A percentile compares a stretch with the other conserved stretches of the same genome.
These are phyloP conservation scores for Comarum palustre DNA, from an alignment of 306 rosid genomes.

Conservation along the genomic window DNA sequence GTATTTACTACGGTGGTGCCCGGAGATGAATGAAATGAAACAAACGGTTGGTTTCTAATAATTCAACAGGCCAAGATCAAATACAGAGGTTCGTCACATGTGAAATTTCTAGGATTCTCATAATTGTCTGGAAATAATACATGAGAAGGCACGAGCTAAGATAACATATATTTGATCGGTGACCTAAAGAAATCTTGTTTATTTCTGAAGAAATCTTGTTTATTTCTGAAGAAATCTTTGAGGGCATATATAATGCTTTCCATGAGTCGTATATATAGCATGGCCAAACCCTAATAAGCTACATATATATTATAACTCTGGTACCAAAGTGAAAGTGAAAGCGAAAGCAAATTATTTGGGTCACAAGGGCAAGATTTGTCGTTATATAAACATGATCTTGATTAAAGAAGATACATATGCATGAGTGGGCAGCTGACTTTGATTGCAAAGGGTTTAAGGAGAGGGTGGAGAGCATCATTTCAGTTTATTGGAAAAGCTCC, in stretches of 20 bases:
- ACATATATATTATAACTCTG: neutral
- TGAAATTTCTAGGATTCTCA: conserved; percentile 21
- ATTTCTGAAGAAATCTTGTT: too few relatives aligned
- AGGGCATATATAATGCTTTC: conserved; percentile 25
- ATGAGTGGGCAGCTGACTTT: conserved; percentile 26
- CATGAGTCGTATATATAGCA: conserved; percentile 9
- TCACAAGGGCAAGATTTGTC: conserved; percentile 16
- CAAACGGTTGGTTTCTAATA: neutral
- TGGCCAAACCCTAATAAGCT: neutral
- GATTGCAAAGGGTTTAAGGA: neutral
- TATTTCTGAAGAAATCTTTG: conserved; percentile 33
- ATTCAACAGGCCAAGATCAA: neutral
- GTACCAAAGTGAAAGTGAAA: neutral
- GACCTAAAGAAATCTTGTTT: too few relatives aligned
- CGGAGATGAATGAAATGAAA: neutral
- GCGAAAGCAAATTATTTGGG: neutral
- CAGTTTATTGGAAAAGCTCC: conserved; percentile 39
- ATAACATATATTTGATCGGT: too few relatives aligned
- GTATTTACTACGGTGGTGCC: neutral
- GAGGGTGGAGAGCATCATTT: conserved; percentile 67
- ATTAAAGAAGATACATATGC: conserved; percentile 1
- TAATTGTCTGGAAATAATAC: too few relatives aligned
- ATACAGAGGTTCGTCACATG: conserved; percentile 3
- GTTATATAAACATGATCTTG: neutral
- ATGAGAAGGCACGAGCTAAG: too few relatives aligned